Evolutionary conservation across 2,329 filamentous ascomycete genomes (phyloP).

Genomic region (Fusarium musae): DNA sequence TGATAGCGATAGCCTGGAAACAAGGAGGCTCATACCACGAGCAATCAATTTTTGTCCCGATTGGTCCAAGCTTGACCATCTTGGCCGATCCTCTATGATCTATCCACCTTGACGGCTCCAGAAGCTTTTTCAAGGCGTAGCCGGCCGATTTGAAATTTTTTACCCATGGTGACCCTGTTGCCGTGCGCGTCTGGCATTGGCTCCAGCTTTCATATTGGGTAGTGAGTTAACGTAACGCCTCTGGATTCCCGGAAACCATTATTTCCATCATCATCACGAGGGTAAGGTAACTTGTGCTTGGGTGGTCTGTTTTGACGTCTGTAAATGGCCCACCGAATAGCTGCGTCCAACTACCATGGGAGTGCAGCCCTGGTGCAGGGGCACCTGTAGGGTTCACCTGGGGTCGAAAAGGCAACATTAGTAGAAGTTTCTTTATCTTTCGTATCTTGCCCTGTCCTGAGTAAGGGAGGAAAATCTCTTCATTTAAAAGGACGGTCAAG

Average conservation of each 20-base stretch:
- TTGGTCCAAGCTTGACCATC: slow-evolving; percentile 33
- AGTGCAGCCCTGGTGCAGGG: slow-evolving; percentile 39
- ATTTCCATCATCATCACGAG: slow-evolving; percentile 12
- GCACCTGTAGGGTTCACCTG: slow-evolving; percentile 36
- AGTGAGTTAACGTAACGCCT: slow-evolving; percentile 37
- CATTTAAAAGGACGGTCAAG: slow-evolving; percentile 35
- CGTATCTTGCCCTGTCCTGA: slow-evolving; percentile 12
- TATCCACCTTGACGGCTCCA: slow-evolving; percentile 31
- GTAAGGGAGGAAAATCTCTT: slow-evolving; percentile 6
- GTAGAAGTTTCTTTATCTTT: slow-evolving; percentile 20
- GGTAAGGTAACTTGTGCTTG: slow-evolving; percentile 38
- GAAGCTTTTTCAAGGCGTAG: slow-evolving; percentile 24
- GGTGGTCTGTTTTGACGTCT: slow-evolving; percentile 7
- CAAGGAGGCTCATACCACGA: slow-evolving; percentile 37
- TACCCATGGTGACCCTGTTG: background rate
- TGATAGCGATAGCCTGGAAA: slow-evolving; percentile 19
- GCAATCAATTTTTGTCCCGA: slow-evolving; percentile 40
- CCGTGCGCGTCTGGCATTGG: slow-evolving; percentile 23
- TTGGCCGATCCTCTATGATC: slow-evolving; percentile 28
- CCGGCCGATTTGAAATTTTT: slow-evolving; percentile 18
- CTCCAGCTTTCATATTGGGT: slow-evolving; percentile 26
- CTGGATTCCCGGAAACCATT: slow-evolving; percentile 13
- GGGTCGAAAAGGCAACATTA: slow-evolving; percentile 39
- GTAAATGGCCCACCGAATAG: slow-evolving; percentile 15
- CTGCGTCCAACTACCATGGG: slow-evolving; percentile 9